Conservation (phyloP, 2,329 filamentous ascomycete genomes). For the Xylaria sp. region DNA sequence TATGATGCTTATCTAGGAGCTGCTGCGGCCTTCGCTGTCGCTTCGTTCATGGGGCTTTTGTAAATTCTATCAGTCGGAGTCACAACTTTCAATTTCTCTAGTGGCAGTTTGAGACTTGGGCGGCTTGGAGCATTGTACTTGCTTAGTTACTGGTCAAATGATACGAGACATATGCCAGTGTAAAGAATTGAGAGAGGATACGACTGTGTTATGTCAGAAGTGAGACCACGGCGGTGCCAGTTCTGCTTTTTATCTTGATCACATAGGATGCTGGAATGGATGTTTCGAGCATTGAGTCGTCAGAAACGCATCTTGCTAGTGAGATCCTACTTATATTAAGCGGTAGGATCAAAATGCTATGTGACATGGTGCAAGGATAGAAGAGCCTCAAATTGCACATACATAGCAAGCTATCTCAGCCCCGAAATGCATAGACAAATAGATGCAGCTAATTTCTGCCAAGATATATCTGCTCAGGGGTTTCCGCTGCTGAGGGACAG, state of each 20-base stretch:
- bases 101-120: neutral
- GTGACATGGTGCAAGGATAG: neutral
- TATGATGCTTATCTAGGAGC: neutral
- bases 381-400: neutral
- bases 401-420: neutral
- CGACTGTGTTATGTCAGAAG: neutral
- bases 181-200: neutral
- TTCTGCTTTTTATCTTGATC: no score
- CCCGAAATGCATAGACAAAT: neutral
- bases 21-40: neutral
- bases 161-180: neutral
- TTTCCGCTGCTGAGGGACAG: neutral
- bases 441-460: constrained; percentile 3
- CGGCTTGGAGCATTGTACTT: neutral
- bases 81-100: constrained; percentile 7
- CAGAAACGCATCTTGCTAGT: neutral
- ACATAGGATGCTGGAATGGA: no score
- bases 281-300: neutral
- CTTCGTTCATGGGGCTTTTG: constrained; percentile 2
- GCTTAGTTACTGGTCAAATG: neutral
- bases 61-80: constrained; percentile 1
- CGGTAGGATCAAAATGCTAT: neutral
- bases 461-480: neutral
- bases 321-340: neutral
- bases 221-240: no score